Evolutionary conservation across 371 early-diverging fungal genomes (phyloP).

Genomic region (Mortierella sp.): DNA sequence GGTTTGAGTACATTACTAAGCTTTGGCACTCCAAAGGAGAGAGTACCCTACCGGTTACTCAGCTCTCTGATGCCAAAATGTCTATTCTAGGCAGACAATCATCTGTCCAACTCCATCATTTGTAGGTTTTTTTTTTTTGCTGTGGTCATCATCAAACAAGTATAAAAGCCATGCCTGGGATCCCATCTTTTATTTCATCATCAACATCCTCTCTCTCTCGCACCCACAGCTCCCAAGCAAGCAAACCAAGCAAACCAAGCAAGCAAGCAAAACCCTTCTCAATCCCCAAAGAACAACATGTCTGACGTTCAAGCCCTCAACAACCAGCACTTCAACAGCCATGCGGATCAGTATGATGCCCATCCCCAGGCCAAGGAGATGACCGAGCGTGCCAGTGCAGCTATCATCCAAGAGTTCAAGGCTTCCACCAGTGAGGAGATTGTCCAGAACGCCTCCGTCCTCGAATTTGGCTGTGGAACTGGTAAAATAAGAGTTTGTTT

Average conservation of each 20-base stretch:
- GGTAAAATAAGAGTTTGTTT: slow-evolving; percentile 7
- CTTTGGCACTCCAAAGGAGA: too few species aligned
- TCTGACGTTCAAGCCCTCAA: slow-evolving; percentile 20
- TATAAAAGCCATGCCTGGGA: too few species aligned
- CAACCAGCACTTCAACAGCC: slow-evolving; percentile 37
- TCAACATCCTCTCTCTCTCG: too few species aligned
- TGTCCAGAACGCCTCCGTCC: slow-evolving; percentile 23
- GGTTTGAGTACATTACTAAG: too few species aligned
- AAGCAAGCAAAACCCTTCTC: not conserved
- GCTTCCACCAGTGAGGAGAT: slow-evolving; percentile 24
- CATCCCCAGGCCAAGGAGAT: slow-evolving; percentile 19
- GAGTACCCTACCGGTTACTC: too few species aligned
- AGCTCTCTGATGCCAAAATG: too few species aligned
- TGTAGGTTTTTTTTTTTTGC: too few species aligned
- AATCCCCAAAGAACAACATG: not conserved
- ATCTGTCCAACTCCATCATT: too few species aligned
- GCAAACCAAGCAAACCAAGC: not conserved
- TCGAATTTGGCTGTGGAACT: slow-evolving; percentile 43
- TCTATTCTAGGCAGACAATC: too few species aligned
- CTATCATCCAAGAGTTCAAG: slow-evolving; percentile 17
- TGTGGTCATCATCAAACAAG: too few species aligned
- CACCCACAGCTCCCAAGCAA: too few species aligned
- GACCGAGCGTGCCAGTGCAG: slow-evolving; percentile 9
- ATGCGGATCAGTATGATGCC: slow-evolving; percentile 24
- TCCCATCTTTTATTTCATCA: not conserved